Evolutionary conservation across 495 filamentous ascomycete genomes (phyloP).

Genomic region (Penicillium lagena): DNA sequence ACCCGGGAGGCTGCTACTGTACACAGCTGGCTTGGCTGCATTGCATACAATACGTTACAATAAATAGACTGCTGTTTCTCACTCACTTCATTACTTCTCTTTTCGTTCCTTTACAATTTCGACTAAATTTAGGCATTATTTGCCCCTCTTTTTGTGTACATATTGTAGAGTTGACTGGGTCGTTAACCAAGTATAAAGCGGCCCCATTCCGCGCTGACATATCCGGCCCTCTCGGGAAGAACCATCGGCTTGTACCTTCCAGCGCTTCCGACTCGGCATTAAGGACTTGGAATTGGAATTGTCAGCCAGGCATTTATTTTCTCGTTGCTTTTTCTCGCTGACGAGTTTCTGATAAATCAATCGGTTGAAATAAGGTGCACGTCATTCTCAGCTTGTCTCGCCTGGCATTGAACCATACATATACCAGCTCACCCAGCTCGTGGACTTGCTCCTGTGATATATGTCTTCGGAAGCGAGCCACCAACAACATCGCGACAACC

Average conservation of each 20-base stretch:
- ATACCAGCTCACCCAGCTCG: background rate
- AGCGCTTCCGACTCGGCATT: background rate
- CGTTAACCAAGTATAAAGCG: background rate
- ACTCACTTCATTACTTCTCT: no score
- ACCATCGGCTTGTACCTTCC: constrained; percentile 8
- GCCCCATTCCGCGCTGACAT: constrained; percentile 23
- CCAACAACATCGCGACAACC: background rate
- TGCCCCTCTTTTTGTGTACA: no score
- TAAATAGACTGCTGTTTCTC: constrained; percentile 2
- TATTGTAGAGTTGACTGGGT: no score
- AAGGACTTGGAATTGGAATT: background rate
- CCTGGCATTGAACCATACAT: background rate
- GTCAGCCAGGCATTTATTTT: no score
- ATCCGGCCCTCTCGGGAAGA: background rate
- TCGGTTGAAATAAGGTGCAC: no score
- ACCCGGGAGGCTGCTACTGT: constrained; percentile 1
- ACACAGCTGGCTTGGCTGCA: constrained; percentile 2
- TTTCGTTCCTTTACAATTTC: no score
- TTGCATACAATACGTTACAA: constrained; percentile 1
- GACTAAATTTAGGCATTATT: no score
- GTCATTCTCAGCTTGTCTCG: no score
- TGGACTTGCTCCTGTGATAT: background rate
- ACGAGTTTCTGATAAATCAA: no score
- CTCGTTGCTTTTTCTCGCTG: no score
- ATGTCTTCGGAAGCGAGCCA: constrained; percentile 18